Evolutionary conservation across 768 basidiomycete genomes (phyloP), one percentile per base, ranked within the genome.

Genomic region (Lentinula guzmanii): DNA sequence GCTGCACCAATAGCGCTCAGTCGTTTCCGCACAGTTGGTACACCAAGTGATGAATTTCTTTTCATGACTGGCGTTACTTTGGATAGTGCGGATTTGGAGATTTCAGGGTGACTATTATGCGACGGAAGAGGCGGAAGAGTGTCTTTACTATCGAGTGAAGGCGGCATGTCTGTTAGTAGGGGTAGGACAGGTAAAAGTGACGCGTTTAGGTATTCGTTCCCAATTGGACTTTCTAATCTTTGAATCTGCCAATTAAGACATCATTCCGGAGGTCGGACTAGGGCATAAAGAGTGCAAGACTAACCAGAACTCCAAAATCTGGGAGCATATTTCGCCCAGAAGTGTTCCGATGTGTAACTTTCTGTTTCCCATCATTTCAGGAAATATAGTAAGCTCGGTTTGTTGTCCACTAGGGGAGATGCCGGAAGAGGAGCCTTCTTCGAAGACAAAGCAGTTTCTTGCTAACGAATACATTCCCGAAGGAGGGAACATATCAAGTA

Each of bases 341-440:
- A 98, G 75, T 16, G 93, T 93, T 34, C 92, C 91, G 58, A 98
- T 80, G 70, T 95, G 95, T 34, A 93, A 73, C 66, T 85, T 89
- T 71, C 93, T 91, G 67, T 95, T 93, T 5, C 90, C 90, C 85
- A 94, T 91, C 66, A 86, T 82, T 64, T 82, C 85, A 3, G 94
- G 95, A 53, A 97, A 90, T 31, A 92, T 79, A n/a, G 91, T 83
- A 41, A 95, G 70, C 16, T 89, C 88, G 31, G 83, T 78, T 13
- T 84, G 75, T 56, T 75, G 78, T 56, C 85, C 83, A 7, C 80
- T 80, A 35, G 84, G 75, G 62, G 85, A 83, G 34, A 84, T 72
- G 63, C 83, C 82, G 5, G 82, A 77, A 28, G 77, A 77, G 34
- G 76, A 78, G 41, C 84, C 86, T 70, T 90, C 85, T 71, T 95